Evolutionary conservation across 2,329 filamentous ascomycete genomes (phyloP).

Genomic region (Sclerotiophoma versabilis): DNA sequence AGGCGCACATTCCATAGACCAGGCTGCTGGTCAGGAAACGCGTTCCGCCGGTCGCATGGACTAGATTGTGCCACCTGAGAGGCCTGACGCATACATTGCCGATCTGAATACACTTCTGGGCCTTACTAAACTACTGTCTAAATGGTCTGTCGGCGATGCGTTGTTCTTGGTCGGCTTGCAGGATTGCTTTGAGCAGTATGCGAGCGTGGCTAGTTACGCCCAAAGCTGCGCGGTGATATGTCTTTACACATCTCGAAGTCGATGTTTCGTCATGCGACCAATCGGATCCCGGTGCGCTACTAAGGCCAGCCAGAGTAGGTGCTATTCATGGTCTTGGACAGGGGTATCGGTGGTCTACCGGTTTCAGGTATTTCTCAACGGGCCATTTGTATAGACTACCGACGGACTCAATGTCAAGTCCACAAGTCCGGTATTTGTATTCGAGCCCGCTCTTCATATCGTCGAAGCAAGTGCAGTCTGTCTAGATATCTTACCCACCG

Average conservation of each 20-base stretch:
- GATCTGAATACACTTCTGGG: background rate
- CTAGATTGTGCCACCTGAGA: background rate
- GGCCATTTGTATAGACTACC: constrained; percentile 24
- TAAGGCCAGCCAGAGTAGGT: constrained; percentile 2
- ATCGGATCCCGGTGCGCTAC: background rate
- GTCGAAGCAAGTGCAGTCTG: background rate
- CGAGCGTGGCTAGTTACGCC: too few species aligned
- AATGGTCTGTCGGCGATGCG: background rate
- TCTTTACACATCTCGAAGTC: background rate
- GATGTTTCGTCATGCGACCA: background rate
- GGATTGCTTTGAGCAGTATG: too few species aligned
- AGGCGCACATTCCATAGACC: background rate
- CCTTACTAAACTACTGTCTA: too few species aligned
- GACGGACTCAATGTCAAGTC: constrained; percentile 15
- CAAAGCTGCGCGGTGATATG: background rate
- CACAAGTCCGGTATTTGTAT: constrained; percentile 24
- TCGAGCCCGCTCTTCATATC: constrained; percentile 19
- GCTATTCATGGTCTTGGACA: constrained; percentile 27
- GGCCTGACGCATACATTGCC: background rate
- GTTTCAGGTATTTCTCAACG: constrained; percentile 15
- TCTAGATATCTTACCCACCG: background rate
- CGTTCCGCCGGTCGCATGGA: background rate
- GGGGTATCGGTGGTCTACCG: constrained; percentile 17
- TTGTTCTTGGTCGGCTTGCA: too few species aligned
- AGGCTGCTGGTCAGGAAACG: background rate